Conservation (phyloP, 768 basidiomycete species). For the Epithele typhae region DNA sequence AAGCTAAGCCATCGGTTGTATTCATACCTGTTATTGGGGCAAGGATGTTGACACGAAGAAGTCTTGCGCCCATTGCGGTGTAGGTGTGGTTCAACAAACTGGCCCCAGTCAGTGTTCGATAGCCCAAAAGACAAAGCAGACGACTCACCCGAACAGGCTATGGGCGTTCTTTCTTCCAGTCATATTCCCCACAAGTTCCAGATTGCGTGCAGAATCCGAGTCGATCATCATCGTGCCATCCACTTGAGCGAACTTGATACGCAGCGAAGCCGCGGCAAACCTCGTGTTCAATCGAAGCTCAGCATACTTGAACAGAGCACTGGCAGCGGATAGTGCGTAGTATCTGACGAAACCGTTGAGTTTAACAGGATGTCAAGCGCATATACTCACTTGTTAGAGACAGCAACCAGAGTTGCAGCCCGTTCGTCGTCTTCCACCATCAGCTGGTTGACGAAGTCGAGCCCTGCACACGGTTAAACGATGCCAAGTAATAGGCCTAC, state of each 20-base stretch:
- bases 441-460: slow-evolving; percentile 74
- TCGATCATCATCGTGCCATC: slow-evolving; percentile 97
- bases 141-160: slow-evolving; percentile 70
- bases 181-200: slow-evolving; percentile 85
- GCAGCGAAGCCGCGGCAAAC: slow-evolving; percentile 65
- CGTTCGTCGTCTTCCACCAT: slow-evolving; percentile 80
- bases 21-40: slow-evolving; percentile 72
- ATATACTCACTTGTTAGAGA: slow-evolving; percentile 70
- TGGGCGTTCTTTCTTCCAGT: slow-evolving; percentile 60
- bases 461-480: slow-evolving; percentile 39
- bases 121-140: background rate
- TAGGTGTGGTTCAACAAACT: slow-evolving; percentile 77
- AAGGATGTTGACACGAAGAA: slow-evolving; percentile 75
- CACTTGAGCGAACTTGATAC: slow-evolving; percentile 71
- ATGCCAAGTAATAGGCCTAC: background rate
- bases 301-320: slow-evolving; percentile 84
- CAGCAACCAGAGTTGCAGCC: slow-evolving; percentile 72
- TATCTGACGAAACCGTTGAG: slow-evolving; percentile 46
- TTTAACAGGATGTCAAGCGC: slow-evolving; percentile 1
- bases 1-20: too few species aligned
- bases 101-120: background rate
- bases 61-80: slow-evolving; percentile 86
- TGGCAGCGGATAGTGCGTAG: slow-evolving; percentile 81
- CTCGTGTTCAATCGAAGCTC: slow-evolving; percentile 65
- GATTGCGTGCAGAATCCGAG: slow-evolving; percentile 78